Conservation (phyloP, 352 stramenopile genomes). For the Globisporangium polare region DNA sequence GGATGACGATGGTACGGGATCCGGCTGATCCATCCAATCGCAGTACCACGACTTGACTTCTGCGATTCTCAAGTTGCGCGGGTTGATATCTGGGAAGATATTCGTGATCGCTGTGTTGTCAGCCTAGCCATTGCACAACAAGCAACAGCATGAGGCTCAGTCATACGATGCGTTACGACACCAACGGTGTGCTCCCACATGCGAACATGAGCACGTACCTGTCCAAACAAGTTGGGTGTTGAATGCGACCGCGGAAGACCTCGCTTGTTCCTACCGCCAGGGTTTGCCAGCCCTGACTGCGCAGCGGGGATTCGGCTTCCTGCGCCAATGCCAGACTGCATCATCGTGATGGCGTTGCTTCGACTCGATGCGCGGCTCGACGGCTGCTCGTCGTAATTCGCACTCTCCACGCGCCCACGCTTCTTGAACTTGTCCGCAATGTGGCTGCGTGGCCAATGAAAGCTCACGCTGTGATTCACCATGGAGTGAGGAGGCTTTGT, state of each 20-base stretch:
- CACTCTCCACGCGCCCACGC: conserved; percentile 65
- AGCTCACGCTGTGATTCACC: neutral
- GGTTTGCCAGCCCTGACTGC: neutral
- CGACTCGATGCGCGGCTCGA: conserved; percentile 14
- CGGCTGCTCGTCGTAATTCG: conserved; percentile 30
- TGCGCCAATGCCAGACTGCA: conserved; percentile 5
- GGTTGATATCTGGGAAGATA: conserved; percentile 81
- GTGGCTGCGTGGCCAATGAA: neutral
- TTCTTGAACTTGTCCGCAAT: conserved; percentile 45
- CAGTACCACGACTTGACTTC: conserved; percentile 83
- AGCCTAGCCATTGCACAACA: conserved; percentile 13
- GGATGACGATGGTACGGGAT: conserved; percentile 12
- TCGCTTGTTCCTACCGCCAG: neutral
- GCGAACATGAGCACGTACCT: conserved; percentile 9
- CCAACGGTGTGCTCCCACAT: neutral
- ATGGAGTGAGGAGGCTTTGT: neutral
- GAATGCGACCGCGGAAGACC: conserved; percentile 21
- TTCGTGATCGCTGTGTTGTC: conserved; percentile 54
- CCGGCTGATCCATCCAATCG: conserved; percentile 57
- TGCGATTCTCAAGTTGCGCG: conserved; percentile 70
- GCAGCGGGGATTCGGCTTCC: conserved; percentile 4
- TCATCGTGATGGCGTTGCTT: conserved; percentile 12
- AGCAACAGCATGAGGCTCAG: neutral
- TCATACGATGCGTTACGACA: neutral
- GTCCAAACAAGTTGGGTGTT: conserved; percentile 20